Percentiles rank a stretch among this genome's conserved stretches.
These are phyloP conservation scores for Wickerhamia fluorescens DNA, from an alignment of 805 yeast genomes.

Conservation along the genomic window DNA sequence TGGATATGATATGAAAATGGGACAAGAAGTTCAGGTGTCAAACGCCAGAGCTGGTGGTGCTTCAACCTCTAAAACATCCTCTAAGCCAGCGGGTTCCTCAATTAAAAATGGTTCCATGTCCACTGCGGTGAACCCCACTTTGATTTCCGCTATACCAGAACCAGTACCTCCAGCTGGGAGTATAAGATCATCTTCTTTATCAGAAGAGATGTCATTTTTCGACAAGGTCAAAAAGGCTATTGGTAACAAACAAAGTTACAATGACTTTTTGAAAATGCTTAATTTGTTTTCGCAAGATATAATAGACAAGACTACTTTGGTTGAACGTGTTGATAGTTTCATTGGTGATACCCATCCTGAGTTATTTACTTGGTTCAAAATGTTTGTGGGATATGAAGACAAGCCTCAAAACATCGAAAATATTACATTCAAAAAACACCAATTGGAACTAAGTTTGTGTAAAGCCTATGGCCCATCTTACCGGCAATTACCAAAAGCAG, in stretches of 20 bases:
- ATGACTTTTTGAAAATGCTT: constrained; percentile 83
- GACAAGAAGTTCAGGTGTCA: constrained; percentile 43
- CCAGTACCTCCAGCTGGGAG: constrained; percentile 49
- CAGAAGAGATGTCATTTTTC: constrained; percentile 84
- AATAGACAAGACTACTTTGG: constrained; percentile 73
- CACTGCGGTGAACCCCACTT: constrained; percentile 46
- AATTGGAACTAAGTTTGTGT: constrained; percentile 81
- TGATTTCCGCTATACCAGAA: constrained; percentile 82
- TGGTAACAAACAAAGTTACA: constrained; percentile 83
- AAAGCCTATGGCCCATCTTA: constrained; percentile 95
- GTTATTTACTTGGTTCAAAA: constrained; percentile 83
- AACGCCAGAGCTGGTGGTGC: constrained; percentile 32
- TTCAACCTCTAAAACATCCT: constrained; percentile 13
- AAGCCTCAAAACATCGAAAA: constrained; percentile 83
- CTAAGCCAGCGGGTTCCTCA: constrained; percentile 3
- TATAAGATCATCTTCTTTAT: constrained; percentile 51
- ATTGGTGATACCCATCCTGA: constrained; percentile 72
- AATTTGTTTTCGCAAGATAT: constrained; percentile 87
- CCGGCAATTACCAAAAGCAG: constrained; percentile 85
- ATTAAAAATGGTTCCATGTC: constrained; percentile 27
- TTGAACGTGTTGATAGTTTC: constrained; percentile 78
- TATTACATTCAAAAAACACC: constrained; percentile 82
- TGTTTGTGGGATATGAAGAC: constrained; percentile 83
- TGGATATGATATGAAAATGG: constrained; percentile 25
- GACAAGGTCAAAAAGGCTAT: constrained; percentile 86